Evolutionary conservation across 192 early-diverging fungal genomes (phyloP), one percentile per base, ranked within the genome.

Genomic region (Haplosporangium gracile): DNA sequence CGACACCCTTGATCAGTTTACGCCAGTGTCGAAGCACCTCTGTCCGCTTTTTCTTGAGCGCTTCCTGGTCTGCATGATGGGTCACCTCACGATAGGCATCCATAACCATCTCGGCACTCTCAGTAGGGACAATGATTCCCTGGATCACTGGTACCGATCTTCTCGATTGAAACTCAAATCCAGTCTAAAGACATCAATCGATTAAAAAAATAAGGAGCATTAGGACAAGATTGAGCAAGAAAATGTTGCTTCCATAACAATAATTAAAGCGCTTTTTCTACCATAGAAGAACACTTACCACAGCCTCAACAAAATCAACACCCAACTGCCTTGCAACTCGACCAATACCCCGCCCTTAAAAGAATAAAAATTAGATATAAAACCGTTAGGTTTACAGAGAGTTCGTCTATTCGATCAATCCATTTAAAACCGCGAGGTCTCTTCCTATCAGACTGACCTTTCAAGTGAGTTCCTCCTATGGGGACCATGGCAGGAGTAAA

Each of bases 401-500:
- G 26, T 38, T 36, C 47, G 26, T 34, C 13, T 32, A 43, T 40
- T 40, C 34, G 24, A 43, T 38, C n/a, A 73, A 18, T 20, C 22
- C n/a, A 49, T 24, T n/a, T 40, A n/a, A 38, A 24, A 9, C 18
- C 16, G 40, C 22, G n/a, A 39, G 39, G 22, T 40, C n/a, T 40
- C 20, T 42, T 22, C 16, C 68, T 51, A 8, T 57, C 29, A 15
- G 9, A 70, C 85, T 88, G 80, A 91, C 92, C 89, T 68, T 88
- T 85, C 22, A 98, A 80, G 89, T 97, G 96, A 4, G 91, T 92
- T 24, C 91, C 94, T 38, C 97, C 97, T 5, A 85, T 76, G 8
- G 98, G 98, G 68, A 97, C 89, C 98, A 99, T 99, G 13, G 87
- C 88, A 6, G 91, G 83, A 15, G 94, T 93, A 85, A 97, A 97